A percentile compares a stretch with the other conserved stretches of the same genome.
phyloP scores from a whole-genome alignment of 257 asterid genomes.

The Orobanche coerulescens region DNA sequence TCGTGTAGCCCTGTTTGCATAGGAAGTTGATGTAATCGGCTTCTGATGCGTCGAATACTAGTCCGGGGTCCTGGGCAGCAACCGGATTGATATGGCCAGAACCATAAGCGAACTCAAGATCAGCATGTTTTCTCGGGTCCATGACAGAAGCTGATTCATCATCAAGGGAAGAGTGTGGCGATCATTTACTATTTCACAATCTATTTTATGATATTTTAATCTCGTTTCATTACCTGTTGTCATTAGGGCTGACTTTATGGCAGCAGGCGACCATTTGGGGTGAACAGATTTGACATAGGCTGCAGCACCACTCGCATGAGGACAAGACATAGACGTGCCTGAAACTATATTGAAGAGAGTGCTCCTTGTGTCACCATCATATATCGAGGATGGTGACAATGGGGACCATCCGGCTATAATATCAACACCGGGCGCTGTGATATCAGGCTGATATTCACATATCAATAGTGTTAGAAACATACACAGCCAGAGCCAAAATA shows the following conservation, averaged over 20 bases:
- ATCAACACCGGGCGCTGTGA: constrained; percentile 32
- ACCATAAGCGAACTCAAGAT: constrained; percentile 26
- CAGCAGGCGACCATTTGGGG: constrained; percentile 47
- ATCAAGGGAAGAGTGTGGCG: too few relatives aligned
- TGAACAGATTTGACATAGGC: constrained; percentile 41
- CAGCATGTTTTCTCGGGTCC: constrained; percentile 21
- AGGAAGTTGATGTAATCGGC: constrained; percentile 27
- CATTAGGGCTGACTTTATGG: constrained; percentile 45
- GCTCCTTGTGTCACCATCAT: constrained; percentile 19
- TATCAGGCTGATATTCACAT: constrained; percentile 26
- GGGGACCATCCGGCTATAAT: constrained; percentile 34
- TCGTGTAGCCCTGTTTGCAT: constrained; percentile 33
- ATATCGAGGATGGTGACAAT: constrained; percentile 16
- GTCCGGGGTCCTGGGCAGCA: constrained; percentile 27
- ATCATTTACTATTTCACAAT: too few relatives aligned
- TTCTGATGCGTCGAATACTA: constrained; percentile 23
- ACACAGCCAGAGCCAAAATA: not conserved
- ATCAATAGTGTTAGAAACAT: not conserved
- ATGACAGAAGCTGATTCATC: constrained; percentile 25
- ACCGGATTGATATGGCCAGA: constrained; percentile 29
- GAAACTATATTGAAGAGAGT: constrained; percentile 27
- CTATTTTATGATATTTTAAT: too few relatives aligned
- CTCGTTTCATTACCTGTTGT: constrained; percentile 26
- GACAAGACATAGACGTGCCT: constrained; percentile 46
- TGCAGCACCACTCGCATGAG: constrained; percentile 35